phyloP scores from a whole-genome alignment of 768 basidiomycete genomes.

The Boletus edulis region DNA sequence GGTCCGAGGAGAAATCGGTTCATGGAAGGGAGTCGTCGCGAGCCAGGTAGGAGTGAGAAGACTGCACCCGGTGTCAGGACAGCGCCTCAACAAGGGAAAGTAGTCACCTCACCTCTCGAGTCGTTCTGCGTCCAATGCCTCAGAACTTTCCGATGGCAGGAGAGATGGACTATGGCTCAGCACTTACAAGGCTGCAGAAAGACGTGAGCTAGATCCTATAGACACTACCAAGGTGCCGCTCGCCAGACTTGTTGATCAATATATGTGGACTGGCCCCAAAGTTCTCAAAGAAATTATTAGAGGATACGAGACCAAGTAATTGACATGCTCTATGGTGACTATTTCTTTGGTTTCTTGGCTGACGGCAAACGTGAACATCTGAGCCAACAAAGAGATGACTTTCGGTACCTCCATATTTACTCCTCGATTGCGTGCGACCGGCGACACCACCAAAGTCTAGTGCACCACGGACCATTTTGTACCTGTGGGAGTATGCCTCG shows the following conservation, averaged over 20 bases:
- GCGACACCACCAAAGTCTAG: conserved; percentile 91
- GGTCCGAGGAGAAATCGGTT: no score
- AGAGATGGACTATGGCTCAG: no score
- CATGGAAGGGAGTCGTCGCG: no score
- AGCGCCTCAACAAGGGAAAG: no score
- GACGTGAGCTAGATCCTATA: not conserved
- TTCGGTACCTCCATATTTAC: conserved; percentile 84
- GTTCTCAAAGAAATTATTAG: not conserved
- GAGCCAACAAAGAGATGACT: not conserved
- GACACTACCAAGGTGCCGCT: not conserved
- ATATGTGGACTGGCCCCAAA: not conserved
- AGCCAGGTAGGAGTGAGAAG: no score
- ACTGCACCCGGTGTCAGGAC: no score
- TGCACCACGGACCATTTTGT: conserved; percentile 92
- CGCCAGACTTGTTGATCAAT: not conserved
- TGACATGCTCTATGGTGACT: conserved; percentile 12
- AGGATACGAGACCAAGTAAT: not conserved
- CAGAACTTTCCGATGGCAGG: no score
- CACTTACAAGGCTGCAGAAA: no score
- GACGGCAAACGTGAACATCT: conserved; percentile 24
- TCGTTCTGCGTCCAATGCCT: no score
- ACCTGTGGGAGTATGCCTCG: conserved; percentile 47
- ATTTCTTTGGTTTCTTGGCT: conserved; percentile 88
- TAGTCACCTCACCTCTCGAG: no score
- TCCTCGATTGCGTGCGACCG: conserved; percentile 74